Base-by-base conservation (phyloP, 1,284 basidiomycete species). In the Apiotrichum sp. region DNA sequence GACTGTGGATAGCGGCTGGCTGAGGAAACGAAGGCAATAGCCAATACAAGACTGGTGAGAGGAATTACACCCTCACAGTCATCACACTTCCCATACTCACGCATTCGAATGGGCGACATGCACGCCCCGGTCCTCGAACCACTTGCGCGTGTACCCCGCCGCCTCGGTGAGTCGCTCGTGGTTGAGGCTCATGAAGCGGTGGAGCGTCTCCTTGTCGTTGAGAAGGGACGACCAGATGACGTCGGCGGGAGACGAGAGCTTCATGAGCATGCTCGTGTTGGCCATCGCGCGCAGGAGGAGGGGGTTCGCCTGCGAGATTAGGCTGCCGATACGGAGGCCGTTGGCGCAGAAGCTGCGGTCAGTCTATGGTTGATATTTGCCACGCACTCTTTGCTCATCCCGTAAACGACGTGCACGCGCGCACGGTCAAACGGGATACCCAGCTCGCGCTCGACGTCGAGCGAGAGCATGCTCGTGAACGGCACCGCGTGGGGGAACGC, bases 281-380 rank as follows among this genome's bases (percentile, higher is more conserved):
- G 73, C 71, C 67, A 75, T 72, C 1, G 74, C 67, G 31, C 74
- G 66, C 22, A 77, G 65, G 8, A 78, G 62, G 6, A 72, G 63
- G 2, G 73, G 73, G 65, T 79, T 78, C 52, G 72, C 63, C 53
- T 77, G 77, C 8, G 73, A 73, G 44, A 78, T 67, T 4, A 78
- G 64, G 6, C 71, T 65, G 13, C 77, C 78, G 34, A 77, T 62
- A 1, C 76, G 69, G n/a, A 76, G 64, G 2, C 78, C 78, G 62
- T 79, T 79, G 34, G 73, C 67, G 57, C 77, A 78, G 56, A 78
- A 79, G 59, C 70, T 71, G 43, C 43, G 5, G 42, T 53, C 32
- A 53, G 55, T 22, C 22, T 22, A 32, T 2, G 33, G 4, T n/a
- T 40, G 11, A 40, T 43, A 4, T 10, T 9, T 2, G 0, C 36